phyloP scores from a whole-genome alignment of 2,329 filamentous ascomycete species.

The Rasamsonia emersonii region DNA sequence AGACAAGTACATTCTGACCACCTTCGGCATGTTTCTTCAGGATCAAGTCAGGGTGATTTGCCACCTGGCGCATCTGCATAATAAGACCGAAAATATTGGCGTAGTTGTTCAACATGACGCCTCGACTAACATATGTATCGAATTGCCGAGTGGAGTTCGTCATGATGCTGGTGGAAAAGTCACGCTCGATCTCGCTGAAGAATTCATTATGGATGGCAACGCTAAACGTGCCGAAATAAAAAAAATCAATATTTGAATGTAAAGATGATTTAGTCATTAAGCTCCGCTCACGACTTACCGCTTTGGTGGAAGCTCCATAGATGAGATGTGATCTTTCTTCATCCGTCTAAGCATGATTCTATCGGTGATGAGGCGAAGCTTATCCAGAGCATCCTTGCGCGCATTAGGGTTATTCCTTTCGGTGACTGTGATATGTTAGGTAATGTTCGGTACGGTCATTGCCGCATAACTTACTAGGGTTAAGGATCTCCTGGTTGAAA shows the following conservation, averaged over 20 bases:
- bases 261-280: not conserved
- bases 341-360: constrained; percentile 92
- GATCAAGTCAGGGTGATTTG: constrained; percentile 90
- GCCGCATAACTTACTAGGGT: constrained; percentile 49
- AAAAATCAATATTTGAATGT: constrained; percentile 3
- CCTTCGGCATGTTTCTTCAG: constrained; percentile 78
- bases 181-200: constrained; percentile 91
- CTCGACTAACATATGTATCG: constrained; percentile 88
- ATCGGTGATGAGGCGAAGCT: constrained; percentile 80
- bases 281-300: constrained; percentile 38
- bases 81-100: constrained; percentile 98
- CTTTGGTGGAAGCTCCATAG: constrained; percentile 95
- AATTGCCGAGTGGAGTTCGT: constrained; percentile 80
- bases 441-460: constrained; percentile 44
- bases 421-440: constrained; percentile 40
- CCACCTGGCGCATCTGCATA: constrained; percentile 98
- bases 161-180: constrained; percentile 95
- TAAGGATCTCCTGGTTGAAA: constrained; percentile 91
- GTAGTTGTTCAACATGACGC: constrained; percentile 93
- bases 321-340: constrained; percentile 86
- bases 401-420: constrained; percentile 42
- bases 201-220: constrained; percentile 89
- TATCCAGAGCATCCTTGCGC: constrained; percentile 64
- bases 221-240: constrained; percentile 14
- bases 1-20: constrained; percentile 83